Base-by-base conservation (phyloP, 2,329 filamentous ascomycete species). In the Aspergillus pseudoterreus region DNA sequence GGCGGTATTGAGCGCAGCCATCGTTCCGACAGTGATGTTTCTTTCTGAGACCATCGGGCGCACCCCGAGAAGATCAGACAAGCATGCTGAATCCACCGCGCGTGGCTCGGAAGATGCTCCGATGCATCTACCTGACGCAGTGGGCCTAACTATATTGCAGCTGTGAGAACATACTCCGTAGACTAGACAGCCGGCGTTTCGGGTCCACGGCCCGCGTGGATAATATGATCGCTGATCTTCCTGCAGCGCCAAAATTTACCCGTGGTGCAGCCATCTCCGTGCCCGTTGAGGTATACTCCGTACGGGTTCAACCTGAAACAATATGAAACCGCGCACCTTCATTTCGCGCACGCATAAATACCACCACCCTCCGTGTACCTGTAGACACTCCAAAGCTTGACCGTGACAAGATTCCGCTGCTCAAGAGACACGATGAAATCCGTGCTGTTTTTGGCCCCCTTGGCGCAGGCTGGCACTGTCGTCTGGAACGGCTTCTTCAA, bases 41-140 rank as follows among this genome's bases (percentile, higher is more conserved):
- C 69, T 53, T 72, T 67, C 52, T 0, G 71, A 74, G 56, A 72
- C 70, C 11, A 69, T 70, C 33, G 70, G 69, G 1, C 64, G 66
- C 6, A 64, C 69, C 0, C 56, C 10, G 71, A 74, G 53, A 70
- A 73, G 49, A 69, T 73, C 49, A 59, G 0, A 70, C 60, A 38
- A 62, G 41, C 38, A 58, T 67, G 17, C 59, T 66, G 32, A 59
- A 68, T 39, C 62, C 64, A 24, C 59, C 60, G 0, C 50, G 54
- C 4, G 48, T 69, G 38, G 64, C 66, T 1, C 50, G 58, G 14
- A 48, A 43, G 6, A 27, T 57, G 44, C 56, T 56, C 10, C 42
- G 43, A 53, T 58, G 54, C 52, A 57, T 41, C 30, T 58, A 17
- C 49, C 56, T 9, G 54, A 57, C 19, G 52, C 24, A 32, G 51